A percentile compares a stretch with the other conserved stretches of the same genome.
These are phyloP conservation scores for Backusella macrospora DNA, from an alignment of 192 early-diverging fungal genomes.

Conservation along the genomic window DNA sequence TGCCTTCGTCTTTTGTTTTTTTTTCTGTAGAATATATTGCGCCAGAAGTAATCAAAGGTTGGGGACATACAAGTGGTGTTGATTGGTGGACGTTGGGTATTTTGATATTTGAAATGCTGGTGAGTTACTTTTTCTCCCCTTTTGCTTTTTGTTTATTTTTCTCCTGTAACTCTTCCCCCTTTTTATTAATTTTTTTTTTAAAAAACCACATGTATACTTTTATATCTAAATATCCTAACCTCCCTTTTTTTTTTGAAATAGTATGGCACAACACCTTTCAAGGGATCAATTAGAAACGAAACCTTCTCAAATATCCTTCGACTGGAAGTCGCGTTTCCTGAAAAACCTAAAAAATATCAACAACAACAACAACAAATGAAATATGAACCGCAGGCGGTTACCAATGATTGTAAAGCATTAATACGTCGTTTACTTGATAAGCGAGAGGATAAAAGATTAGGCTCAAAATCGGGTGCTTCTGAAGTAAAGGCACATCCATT, in stretches of 20 bases:
- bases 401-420: slow-evolving; percentile 66
- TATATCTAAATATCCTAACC: background rate
- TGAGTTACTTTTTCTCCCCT: slow-evolving; percentile 24
- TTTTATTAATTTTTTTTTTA: background rate
- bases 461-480: slow-evolving; percentile 83
- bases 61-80: slow-evolving; percentile 89
- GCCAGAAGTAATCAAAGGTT: slow-evolving; percentile 94
- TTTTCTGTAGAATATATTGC: slow-evolving; percentile 86
- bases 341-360: slow-evolving; percentile 23
- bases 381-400: slow-evolving; percentile 20
- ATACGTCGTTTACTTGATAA: slow-evolving; percentile 86
- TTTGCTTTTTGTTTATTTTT: background rate
- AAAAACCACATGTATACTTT: slow-evolving; percentile 2
- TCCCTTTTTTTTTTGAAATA: background rate
- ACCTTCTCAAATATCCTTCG: slow-evolving; percentile 90
- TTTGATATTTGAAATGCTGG: slow-evolving; percentile 96
- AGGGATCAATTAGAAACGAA: slow-evolving; percentile 81
- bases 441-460: slow-evolving; percentile 86
- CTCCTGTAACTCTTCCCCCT: background rate
- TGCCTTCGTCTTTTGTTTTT: no score
- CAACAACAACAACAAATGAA: slow-evolving; percentile 5
- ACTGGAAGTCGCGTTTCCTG: slow-evolving; percentile 79
- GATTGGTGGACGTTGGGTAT: slow-evolving; percentile 99
- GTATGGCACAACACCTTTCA: slow-evolving; percentile 94
- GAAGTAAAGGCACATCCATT: slow-evolving; percentile 93